Base-by-base conservation (phyloP, 306 rosid species). In the Fagus crenata region DNA sequence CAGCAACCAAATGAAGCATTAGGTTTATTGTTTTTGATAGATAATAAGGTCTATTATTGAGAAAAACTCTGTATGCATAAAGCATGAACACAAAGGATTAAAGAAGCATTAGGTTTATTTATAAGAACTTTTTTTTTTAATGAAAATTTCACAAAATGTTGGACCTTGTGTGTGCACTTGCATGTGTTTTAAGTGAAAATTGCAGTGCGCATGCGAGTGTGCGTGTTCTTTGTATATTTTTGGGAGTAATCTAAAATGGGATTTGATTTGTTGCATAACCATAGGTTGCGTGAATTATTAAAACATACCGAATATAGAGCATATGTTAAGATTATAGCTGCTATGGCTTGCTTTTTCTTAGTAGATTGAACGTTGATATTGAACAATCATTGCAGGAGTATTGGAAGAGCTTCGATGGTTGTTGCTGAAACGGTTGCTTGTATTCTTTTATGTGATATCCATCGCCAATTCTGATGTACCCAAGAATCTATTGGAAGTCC, bases 371-470 rank as follows among this genome's bases (percentile, higher is more conserved):
- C 32, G 65, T 75, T 81, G 36, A 36, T 67, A 73, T 69, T 72
- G 53, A 36, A 64, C 73, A 42, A 67, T 83, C 46, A 49, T 79
- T 82, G 88, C 91, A 92, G 97, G 91, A 59, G 69, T 81, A 51
- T 75, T 77, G 75, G 78, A 72, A 77, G 85, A 67, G 71, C 78
- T 75, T 37, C 81, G 67, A 56, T 73, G 79, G 77, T 77, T 80
- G 78, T 53, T 82, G 81, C 81, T 76, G 85, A 87, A 81, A 80
- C 77, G 82, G 83, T 72, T 88, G 41, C 71, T 88, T 84, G 76
- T 85, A 36, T 41, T 84, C 14, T 86, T 86, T 84, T 90, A 54
- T 85, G 64, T 87, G 80, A 79, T 80, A 36, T 83, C 80, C 64
- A 40, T 83, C 14, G 64, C 73, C 6, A 73, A 85, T 67, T 87